These are phyloP conservation scores for Akanthomyces muscarius DNA, from an alignment of 2,329 filamentous ascomycete genomes.

Conservation along the genomic window DNA sequence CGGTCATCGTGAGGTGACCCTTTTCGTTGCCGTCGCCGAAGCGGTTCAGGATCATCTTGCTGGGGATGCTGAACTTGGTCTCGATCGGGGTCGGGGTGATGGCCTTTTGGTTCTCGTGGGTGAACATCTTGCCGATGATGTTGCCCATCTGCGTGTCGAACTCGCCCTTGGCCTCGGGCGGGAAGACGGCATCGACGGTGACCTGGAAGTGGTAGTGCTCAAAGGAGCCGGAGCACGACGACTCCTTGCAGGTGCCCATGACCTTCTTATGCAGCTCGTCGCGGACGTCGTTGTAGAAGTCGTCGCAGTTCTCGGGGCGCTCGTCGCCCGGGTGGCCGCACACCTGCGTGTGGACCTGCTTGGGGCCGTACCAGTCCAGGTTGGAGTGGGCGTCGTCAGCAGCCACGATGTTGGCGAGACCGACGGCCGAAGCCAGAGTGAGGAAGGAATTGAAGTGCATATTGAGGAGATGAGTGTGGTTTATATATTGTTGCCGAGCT, in stretches of 20 bases:
- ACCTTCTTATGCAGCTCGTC: slow-evolving; percentile 16
- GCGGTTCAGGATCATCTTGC: slow-evolving; percentile 19
- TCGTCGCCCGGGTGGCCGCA: slow-evolving; percentile 18
- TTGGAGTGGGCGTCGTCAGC: slow-evolving; percentile 17
- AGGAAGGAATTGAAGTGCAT: slow-evolving; percentile 12
- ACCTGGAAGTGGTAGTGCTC: slow-evolving; percentile 16
- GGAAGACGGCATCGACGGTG: slow-evolving; percentile 17
- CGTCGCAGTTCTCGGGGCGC: slow-evolving; percentile 17
- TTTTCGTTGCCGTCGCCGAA: slow-evolving; percentile 19
- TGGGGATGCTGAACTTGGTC: slow-evolving; percentile 18
- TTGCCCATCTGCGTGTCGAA: slow-evolving; percentile 17
- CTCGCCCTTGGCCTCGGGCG: slow-evolving; percentile 18
- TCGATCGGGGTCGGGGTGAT: slow-evolving; percentile 14
- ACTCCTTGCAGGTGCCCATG: slow-evolving; percentile 17
- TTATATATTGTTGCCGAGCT: neutral
- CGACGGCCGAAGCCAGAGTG: neutral
- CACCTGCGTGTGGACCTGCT: slow-evolving; percentile 15
- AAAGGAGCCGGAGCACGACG: slow-evolving; percentile 18
- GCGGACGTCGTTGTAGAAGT: slow-evolving; percentile 17
- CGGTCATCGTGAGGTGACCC: slow-evolving; percentile 16
- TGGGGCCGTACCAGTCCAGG: slow-evolving; percentile 18
- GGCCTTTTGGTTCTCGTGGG: slow-evolving; percentile 17
- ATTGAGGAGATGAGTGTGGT: neutral
- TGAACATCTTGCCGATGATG: slow-evolving; percentile 16
- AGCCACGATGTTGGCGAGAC: slow-evolving; percentile 4